Evolutionary conservation across 2,329 filamentous ascomycete genomes (phyloP).

Genomic region (Chaetomiaceae sp.): DNA sequence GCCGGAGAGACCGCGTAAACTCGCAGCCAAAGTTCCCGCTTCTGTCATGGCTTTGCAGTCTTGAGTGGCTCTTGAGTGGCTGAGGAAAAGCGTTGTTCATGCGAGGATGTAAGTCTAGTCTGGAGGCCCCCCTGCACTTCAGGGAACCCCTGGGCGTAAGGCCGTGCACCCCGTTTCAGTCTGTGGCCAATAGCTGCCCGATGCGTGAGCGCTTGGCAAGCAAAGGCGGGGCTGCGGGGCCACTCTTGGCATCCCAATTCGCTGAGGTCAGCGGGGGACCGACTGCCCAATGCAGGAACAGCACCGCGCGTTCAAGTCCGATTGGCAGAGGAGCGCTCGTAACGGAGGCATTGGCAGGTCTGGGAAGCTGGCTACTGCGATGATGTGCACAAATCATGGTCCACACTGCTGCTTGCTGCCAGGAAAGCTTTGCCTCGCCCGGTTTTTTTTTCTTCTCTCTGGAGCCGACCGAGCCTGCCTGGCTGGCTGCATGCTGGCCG

Average conservation of each 20-base stretch:
- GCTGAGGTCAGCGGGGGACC: neutral
- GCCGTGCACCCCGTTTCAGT: slow-evolving; percentile 11
- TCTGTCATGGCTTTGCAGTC: neutral
- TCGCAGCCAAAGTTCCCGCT: neutral
- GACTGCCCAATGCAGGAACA: slow-evolving; percentile 2
- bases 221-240: too few species aligned
- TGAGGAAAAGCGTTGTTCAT: neutral
- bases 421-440: too few species aligned
- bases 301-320: neutral
- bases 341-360: neutral
- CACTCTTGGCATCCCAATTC: neutral
- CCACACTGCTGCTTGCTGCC: neutral
- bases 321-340: neutral
- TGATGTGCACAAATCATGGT: neutral
- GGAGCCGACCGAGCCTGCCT: too few species aligned
- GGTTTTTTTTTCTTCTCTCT: too few species aligned
- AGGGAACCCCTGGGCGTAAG: neutral
- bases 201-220: neutral
- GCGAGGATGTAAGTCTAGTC: too few species aligned
- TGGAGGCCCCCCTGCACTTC: too few species aligned
- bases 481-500: too few species aligned
- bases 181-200: neutral
- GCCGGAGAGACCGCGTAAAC: neutral
- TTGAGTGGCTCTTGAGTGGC: slow-evolving; percentile 5
- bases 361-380: neutral